Base-by-base conservation (phyloP, 2,329 filamentous ascomycete genomes). In the Microdochium bolleyi region DNA sequence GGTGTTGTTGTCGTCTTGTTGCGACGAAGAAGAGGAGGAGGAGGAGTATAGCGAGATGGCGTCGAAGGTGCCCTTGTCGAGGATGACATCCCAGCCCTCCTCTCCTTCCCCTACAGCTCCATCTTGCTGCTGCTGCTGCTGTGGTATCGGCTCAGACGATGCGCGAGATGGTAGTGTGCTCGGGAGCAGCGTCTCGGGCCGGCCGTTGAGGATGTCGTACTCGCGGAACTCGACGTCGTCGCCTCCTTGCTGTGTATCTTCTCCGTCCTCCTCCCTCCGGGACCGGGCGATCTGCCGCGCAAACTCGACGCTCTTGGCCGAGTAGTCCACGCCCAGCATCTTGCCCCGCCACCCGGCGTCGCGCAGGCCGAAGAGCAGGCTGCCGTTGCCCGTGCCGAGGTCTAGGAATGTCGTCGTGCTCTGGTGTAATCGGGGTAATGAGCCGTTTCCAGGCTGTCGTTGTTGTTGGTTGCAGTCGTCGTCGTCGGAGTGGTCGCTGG, bases 11-110 rank as follows among this genome's bases (percentile, higher is more conserved):
- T n/a, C n/a, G 58, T 76, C 74, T 27, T 64, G 67, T 58, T 84
- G 82, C 53, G 77, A 76, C 53, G 77, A 76, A 14, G 34, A 16
- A 19, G 41, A 21, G 19, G 41, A 46, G n/a, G 41, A 22, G 21
- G 41, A 46, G 3, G 41, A 46, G 51, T 78, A 82, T n/a, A 97
- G 74, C 50, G 85, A 91, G 32, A 99, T 87, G 11, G 94, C 94
- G 73, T 99, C 94, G 67, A 97, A 99, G 1, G 94, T 99, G 48
- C 94, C 94, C 72, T 99, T 99, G 71, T 99, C 94, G n/a, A 96
- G 79, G 0, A 96, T 86, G 0, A 96, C 83, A 69, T 97, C 91
- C 73, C 92, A 97, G 1, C 88, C 88, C 0, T 50, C 30, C 48
- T 55, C 8, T 32, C 50, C 54, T 34, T 13, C 51, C 21, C 24